Base-by-base conservation (phyloP, 495 filamentous ascomycete genomes). In the Lophiotrema nucula region DNA sequence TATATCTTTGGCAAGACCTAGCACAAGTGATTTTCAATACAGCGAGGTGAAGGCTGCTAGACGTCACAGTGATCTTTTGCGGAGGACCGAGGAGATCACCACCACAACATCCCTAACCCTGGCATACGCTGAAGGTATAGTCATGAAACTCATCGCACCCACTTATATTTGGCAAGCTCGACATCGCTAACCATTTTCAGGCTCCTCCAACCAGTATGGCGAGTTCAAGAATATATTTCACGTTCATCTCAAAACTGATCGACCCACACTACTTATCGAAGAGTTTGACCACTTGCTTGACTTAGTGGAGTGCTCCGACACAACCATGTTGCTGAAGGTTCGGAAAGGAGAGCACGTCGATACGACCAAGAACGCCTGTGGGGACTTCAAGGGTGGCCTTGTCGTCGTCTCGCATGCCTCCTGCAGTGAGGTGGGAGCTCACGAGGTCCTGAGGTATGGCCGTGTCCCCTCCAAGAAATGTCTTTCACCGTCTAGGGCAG, bases 221-320 rank as follows among this genome's bases (percentile, higher is more conserved):
- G 12, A 41, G 15, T 31, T 22, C 35, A 37, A 52, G 23, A 37
- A 42, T 4, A 52, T 23, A 5, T 18, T 25, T 13, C 42, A 37
- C 4, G 35, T 52, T 6, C 6, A 52, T 25, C 49, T 52, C 27
- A 24, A 16, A 3, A 25, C 18, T 15, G 35, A 52, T 26, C 49
- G 35, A 2, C 18, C 18, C 3, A 42, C 49, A 12, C 31, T 52
- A 13, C 22, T 52, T 18, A 3, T 52, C 18, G 49, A 52, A 21
- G 49, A 52, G 22, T 38, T 52, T 22, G 49, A 52, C 4, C 49
- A 52, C 27, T 37, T 52, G 6, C 49, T 52, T 13, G 35, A 37
- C 21, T n/a, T 18, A 19, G 49, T 52, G 16, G 18, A 52, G 4
- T 52, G 49, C 27, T 39, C 37, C 2, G 33, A 27, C 3, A n/a